Evolutionary conservation across 2,329 filamentous ascomycete species (phyloP).

Genomic region (Teratosphaeria pseudoeucalypti): DNA sequence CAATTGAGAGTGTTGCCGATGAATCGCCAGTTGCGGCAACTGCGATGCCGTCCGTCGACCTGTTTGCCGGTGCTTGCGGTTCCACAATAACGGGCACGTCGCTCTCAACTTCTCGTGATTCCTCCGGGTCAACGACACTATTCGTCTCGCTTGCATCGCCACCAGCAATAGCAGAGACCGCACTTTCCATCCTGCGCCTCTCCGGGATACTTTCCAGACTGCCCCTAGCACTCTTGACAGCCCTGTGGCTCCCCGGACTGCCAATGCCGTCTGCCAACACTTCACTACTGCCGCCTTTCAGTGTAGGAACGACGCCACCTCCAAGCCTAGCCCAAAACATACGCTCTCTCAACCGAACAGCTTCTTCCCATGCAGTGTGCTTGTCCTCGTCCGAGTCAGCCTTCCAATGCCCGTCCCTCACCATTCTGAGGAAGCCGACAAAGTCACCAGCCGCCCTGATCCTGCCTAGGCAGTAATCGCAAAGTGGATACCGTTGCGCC

Average conservation of each 20-base stretch:
- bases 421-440: constrained; percentile 77
- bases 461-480: constrained; percentile 73
- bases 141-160: background rate
- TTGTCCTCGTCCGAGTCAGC: constrained; percentile 75
- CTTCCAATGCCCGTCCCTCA: constrained; percentile 86
- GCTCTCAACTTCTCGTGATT: no score
- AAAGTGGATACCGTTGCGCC: constrained; percentile 81
- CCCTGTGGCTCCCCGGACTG: constrained; percentile 1
- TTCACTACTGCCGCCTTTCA: constrained; percentile 1
- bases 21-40: background rate
- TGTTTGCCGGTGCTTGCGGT: background rate
- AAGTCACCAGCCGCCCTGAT: constrained; percentile 87
- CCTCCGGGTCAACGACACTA: background rate
- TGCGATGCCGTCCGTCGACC: background rate
- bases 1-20: background rate
- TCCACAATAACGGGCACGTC: background rate
- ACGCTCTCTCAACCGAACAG: constrained; percentile 74
- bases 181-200: background rate
- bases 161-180: background rate
- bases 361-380: constrained; percentile 87
- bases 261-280: background rate
- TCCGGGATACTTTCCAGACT: constrained; percentile 7
- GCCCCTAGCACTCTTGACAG: constrained; percentile 3
- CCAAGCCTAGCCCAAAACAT: constrained; percentile 97
- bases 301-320: constrained; percentile 72